phyloP scores from a whole-genome alignment of 2,329 filamentous ascomycete genomes.

The Curvularia eragrostidis region DNA sequence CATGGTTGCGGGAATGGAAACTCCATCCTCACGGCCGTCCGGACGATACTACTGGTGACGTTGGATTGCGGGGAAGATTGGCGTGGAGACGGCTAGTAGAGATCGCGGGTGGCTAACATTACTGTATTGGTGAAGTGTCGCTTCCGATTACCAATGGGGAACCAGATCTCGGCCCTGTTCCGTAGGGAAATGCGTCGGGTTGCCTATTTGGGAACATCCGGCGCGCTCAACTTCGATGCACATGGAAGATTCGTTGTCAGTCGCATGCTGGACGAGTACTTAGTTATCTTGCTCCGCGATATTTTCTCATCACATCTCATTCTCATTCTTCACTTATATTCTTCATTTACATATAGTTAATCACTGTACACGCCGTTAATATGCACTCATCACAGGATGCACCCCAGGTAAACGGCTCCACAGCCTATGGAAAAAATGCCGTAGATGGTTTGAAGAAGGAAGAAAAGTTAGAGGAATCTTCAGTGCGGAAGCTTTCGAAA shows the following conservation, averaged over 20 bases:
- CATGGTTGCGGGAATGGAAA: background rate
- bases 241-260: constrained; percentile 4
- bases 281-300: background rate
- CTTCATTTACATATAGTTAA: background rate
- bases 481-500: constrained; percentile 10
- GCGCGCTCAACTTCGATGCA: background rate
- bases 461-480: constrained; percentile 48
- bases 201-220: constrained; percentile 13
- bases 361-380: background rate
- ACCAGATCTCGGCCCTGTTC: background rate
- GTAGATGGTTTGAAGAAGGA: constrained; percentile 12
- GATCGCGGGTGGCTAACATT: constrained; percentile 18
- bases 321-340: background rate
- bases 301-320: background rate
- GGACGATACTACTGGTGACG: constrained; percentile 2
- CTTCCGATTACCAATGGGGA: constrained; percentile 7
- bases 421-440: constrained; percentile 14
- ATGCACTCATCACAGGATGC: constrained; percentile 30
- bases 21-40: background rate
- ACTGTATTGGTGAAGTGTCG: constrained; percentile 9
- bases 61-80: constrained; percentile 12
- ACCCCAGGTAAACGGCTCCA: constrained; percentile 19
- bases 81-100: constrained; percentile 7
- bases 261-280: background rate
- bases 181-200: constrained; percentile 10